A percentile compares a stretch with the other conserved stretches of the same genome.
Conservation (phyloP, 352 stramenopile genomes). For the Globisporangium heterothallicum region DNA sequence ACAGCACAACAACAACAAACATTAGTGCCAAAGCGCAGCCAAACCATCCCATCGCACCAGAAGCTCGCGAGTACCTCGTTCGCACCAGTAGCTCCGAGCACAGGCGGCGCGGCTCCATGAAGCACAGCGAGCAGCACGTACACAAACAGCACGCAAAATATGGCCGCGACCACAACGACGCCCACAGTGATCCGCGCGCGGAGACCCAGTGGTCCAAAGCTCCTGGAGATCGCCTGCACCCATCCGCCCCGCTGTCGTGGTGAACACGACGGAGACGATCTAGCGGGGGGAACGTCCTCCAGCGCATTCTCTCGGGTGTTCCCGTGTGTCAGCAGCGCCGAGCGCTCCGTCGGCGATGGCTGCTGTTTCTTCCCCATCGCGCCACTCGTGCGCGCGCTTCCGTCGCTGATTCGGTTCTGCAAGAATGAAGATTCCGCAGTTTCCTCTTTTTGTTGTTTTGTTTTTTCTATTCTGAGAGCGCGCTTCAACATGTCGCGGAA, state of each 20-base stretch:
- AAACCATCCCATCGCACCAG: background rate
- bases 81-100: background rate
- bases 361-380: conserved; percentile 1
- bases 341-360: conserved; percentile 13
- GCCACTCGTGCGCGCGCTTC: background rate
- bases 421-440: no score
- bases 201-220: background rate
- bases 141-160: background rate
- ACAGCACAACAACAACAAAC: background rate
- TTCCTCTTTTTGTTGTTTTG: no score
- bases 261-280: background rate
- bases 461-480: background rate
- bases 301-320: background rate
- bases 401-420: background rate
- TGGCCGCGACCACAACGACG: background rate
- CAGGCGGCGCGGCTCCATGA: background rate
- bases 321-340: conserved; percentile 10
- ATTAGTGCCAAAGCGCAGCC: background rate
- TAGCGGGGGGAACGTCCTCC: background rate
- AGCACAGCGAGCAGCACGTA: conserved; percentile 1
- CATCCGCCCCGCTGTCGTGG: background rate
- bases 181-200: background rate
- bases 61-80: background rate
- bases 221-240: background rate
- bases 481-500: conserved; percentile 10